phyloP scores from a whole-genome alignment of 352 stramenopile genomes.

The Albugo candida region DNA sequence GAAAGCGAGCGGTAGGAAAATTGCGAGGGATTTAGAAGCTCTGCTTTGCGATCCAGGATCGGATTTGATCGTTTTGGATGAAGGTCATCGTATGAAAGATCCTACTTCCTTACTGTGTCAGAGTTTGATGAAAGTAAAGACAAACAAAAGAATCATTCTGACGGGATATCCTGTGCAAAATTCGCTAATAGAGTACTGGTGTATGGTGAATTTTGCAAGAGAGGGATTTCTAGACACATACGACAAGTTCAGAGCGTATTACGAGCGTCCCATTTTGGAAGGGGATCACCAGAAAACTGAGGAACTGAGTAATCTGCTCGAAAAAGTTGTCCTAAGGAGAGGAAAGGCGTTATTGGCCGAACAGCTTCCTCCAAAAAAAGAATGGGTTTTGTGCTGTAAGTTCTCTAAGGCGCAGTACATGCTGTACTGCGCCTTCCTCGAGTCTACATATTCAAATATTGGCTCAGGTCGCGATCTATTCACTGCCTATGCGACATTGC shows the following conservation, averaged over 20 bases:
- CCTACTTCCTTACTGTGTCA: slow-evolving; percentile 68
- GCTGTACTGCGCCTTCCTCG: slow-evolving; percentile 61
- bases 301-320: slow-evolving; percentile 44
- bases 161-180: slow-evolving; percentile 93
- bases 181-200: slow-evolving; percentile 84
- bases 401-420: slow-evolving; percentile 55
- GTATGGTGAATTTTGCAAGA: slow-evolving; percentile 79
- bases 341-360: slow-evolving; percentile 37
- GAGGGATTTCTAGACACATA: slow-evolving; percentile 49
- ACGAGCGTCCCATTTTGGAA: slow-evolving; percentile 68
- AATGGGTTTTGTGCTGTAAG: slow-evolving; percentile 79
- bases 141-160: slow-evolving; percentile 71
- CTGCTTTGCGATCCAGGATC: slow-evolving; percentile 45
- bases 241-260: slow-evolving; percentile 52
- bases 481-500: slow-evolving; percentile 48
- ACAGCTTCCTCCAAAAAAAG: slow-evolving; percentile 61
- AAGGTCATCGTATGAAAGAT: slow-evolving; percentile 78
- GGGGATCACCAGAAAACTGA: slow-evolving; percentile 29
- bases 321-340: slow-evolving; percentile 50
- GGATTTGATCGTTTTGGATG: slow-evolving; percentile 69
- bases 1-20: slow-evolving; percentile 16
- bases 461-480: slow-evolving; percentile 22
- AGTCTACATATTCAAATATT: slow-evolving; percentile 10
- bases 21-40: slow-evolving; percentile 23
- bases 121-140: slow-evolving; percentile 53